Evolutionary conservation across 2,329 filamentous ascomycete species (phyloP), one percentile per base, ranked within the genome.

Genomic region (Trematosphaeria pertusa): DNA sequence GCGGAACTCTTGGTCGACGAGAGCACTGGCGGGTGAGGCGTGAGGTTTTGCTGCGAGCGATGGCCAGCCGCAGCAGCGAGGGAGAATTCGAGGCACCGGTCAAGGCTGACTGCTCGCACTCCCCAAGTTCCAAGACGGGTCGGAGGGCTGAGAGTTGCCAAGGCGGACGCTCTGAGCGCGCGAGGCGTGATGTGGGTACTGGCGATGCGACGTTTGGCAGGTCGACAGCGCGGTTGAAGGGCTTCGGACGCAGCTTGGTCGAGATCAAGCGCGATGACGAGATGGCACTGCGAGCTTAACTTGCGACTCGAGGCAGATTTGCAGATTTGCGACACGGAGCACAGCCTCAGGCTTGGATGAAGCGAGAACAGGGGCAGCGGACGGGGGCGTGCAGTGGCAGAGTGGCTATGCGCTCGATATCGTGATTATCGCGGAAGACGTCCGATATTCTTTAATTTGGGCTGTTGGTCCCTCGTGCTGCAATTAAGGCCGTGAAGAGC

Each of bases 251-350:
- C 56, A 59, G 52, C 51, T 47, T 41, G 52, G 46, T 46, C 41
- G 48, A 58, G 54, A 59, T 58, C 59, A 60, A 66, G 65, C 59
- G 61, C 59, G 50, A 62, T 60, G 54, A 58, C 59, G 58, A 59
- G 57, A 63, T 58, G 56, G 38, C 52, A 43, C 43, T 44, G 51
- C 45, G 49, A 69, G 62, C 60, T 62, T 67, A 55, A 59, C 48
- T 57, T 52, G 54, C 47, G 50, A 59, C 56, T 65, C 64, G 62
- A 68, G 64, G 67, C 65, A 68, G 65, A 67, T 62, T 70, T 58
- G 47, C 59, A 60, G 58, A 57, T 53, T 55, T 55, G 62, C 62
- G 61, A 63, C 59, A 56, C 41, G 50, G 46, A n/a, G 60, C 67
- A 70, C 65, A 70, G 67, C 66, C 66, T 65, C 65, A 66, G 48